Base-by-base conservation (phyloP, 768 basidiomycete genomes). In the Calocybe gangraenosa region DNA sequence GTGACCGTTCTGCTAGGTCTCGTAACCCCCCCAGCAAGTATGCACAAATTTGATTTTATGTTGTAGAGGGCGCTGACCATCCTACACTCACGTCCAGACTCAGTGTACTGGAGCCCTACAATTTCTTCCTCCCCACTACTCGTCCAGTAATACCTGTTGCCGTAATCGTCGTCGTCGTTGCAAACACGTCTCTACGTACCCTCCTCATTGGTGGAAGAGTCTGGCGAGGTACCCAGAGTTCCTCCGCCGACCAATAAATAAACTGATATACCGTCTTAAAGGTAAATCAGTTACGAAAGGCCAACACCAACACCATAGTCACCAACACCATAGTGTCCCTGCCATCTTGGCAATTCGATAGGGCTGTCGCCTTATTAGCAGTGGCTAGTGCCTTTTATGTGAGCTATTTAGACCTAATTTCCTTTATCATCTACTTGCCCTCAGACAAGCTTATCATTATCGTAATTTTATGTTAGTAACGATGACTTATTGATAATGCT, bases 171-270 rank as follows among this genome's bases (percentile, higher is more conserved):
- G 15, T 50, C 23, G 38, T 46, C 19, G 49, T 50, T 13, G 39
- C 36, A 15, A 46, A 50, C 30, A 50, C 49, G 3, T 38, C 40
- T 2, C 34, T 50, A 3, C 46, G 44, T 30, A 46, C 49, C 14
- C 13, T 42, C 8, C 45, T 50, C 11, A 42, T 50, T 32, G 49
- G 40, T 11, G 44, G 49, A 10, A 37, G 40, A 35, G 37, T 50
- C 36, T 50, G 49, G 49, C 42, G 18, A 39, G 41, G 14, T 14
- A 36, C 4, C 35, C 4, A n/a, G 1, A 3, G 14, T 39, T 39
- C 8, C 21, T 22, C 15, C 13, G 22, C 37, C 17, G 6, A 10
- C 33, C 28, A 23, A 7, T 5, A 3, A 9, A 25, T 15, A n/a
- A 18, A 7, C 7, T 19, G 20, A 17, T 22, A n/a, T n/a, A n/a